Evolutionary conservation across 2,329 filamentous ascomycete genomes (phyloP), one percentile per base, ranked within the genome.

Genomic region (Alternaria triticina): DNA sequence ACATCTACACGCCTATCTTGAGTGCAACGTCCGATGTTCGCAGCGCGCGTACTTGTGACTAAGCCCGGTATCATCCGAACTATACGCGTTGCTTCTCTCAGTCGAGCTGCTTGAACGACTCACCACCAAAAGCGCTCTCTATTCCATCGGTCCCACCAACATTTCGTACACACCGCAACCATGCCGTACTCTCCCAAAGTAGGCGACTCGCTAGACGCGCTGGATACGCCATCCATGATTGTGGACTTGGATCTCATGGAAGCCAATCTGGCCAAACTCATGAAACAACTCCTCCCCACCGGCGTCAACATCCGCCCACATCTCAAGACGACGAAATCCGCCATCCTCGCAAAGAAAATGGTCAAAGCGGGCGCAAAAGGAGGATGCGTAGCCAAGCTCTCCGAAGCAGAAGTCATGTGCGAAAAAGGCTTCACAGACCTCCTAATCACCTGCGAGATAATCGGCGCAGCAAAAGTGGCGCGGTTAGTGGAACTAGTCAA

Each of bases 211-310:
- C 63, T 86, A 69, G 74, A 77, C 5, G 72, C 71, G 60, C 83
- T 87, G 46, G 86, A 87, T 69, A 87, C 86, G 0, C 86, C 85
- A 1, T 86, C 84, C 56, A 87, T 87, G 84, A 81, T 87, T 47
- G 85, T 86, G 49, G 82, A 87, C 55, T 80, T 87, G 10, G 81
- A 84, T 59, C 73, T 84, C 5, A 85, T 86, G 83, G 84, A 87
- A 61, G 66, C 75, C 66, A 87, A 87, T 72, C 83, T 87, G 65
- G 64, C 76, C 11, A 84, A 82, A 33, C 79, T 86, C 11, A 81
- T 86, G 72, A 69, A 71, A 12, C 77, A 74, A 8, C 81, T 87
- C 0, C 76, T 84, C 0, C 83, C 84, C 7, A 83, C 82, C 0
- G 83, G 83, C 0, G 68, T 82, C 22, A 73, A 76, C 57, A 83